Evolutionary conservation across 1,284 basidiomycete genomes (phyloP).

Genomic region (Bjerkandera adusta): DNA sequence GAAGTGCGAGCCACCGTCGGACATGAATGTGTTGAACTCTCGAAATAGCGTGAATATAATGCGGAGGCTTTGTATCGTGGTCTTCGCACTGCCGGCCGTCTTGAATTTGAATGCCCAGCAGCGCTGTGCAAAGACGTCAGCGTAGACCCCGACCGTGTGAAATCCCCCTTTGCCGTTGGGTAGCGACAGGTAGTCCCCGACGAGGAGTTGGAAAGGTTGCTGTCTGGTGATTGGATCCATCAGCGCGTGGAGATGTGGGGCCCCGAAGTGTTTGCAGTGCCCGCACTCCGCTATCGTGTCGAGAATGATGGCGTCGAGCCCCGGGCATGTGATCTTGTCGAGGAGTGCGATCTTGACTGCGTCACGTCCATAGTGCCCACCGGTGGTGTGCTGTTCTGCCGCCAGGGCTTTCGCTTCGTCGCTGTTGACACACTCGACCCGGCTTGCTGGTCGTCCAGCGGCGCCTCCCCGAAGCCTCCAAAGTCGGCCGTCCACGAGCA

Average conservation of each 20-base stretch:
- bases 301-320: slow-evolving; percentile 29
- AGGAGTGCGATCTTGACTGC: slow-evolving; percentile 26
- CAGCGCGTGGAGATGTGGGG: slow-evolving; percentile 29
- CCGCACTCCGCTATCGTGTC: slow-evolving; percentile 29
- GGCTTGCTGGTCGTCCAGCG: slow-evolving; percentile 1
- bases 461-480: slow-evolving; percentile 27
- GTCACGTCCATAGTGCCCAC: slow-evolving; percentile 32
- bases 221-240: slow-evolving; percentile 34
- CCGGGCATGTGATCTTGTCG: slow-evolving; percentile 27
- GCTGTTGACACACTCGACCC: slow-evolving; percentile 22
- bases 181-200: slow-evolving; percentile 33
- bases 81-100: slow-evolving; percentile 23
- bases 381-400: slow-evolving; percentile 10
- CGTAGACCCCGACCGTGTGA: slow-evolving; percentile 25
- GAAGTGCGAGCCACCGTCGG: slow-evolving; percentile 38
- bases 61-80: slow-evolving; percentile 22
- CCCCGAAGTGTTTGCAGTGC: slow-evolving; percentile 29
- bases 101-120: slow-evolving; percentile 29
- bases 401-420: slow-evolving; percentile 18
- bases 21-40: slow-evolving; percentile 34
- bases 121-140: slow-evolving; percentile 28
- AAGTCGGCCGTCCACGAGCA: slow-evolving; percentile 30
- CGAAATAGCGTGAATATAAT: slow-evolving; percentile 25
- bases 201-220: slow-evolving; percentile 35
- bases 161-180: slow-evolving; percentile 32